A percentile compares a stretch with the other conserved stretches of the same genome.
Evolutionary conservation across 2,329 filamentous ascomycete genomes (phyloP).

Genomic region (Zymoseptoria tritici): DNA sequence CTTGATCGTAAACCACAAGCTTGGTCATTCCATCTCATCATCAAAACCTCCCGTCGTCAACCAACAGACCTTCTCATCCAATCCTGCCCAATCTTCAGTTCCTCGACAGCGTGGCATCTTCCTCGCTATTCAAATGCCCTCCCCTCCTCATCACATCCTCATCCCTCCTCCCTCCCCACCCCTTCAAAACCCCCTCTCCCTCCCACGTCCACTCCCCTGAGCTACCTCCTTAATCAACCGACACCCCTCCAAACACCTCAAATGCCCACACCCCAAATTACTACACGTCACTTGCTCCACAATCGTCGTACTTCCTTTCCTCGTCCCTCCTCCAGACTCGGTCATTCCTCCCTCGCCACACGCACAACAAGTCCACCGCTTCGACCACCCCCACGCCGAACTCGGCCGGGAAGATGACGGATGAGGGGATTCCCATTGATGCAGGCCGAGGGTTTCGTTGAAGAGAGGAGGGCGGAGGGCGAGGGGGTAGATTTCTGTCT

Average conservation of each 20-base stretch:
- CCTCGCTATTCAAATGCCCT: too few relatives aligned
- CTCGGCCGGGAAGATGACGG: slow-evolving; percentile 13
- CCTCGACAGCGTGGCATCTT: too few relatives aligned
- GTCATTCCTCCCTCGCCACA: slow-evolving; percentile 5
- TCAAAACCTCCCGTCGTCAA: too few relatives aligned
- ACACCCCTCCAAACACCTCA: slow-evolving; percentile 17
- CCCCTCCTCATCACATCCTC: too few relatives aligned
- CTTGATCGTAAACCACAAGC: too few relatives aligned
- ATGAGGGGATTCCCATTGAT: slow-evolving; percentile 15
- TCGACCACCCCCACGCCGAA: slow-evolving; percentile 14
- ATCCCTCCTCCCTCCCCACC: not conserved
- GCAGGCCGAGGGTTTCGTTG: not conserved
- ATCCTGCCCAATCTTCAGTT: too few relatives aligned
- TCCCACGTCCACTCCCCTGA: not conserved
- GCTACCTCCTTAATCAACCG: not conserved
- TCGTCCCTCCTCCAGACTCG: too few relatives aligned
- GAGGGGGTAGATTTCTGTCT: slow-evolving; percentile 2
- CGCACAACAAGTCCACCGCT: slow-evolving; percentile 25
- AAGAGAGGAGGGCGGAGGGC: slow-evolving; percentile 13
- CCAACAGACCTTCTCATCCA: too few relatives aligned
- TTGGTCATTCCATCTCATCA: too few relatives aligned
- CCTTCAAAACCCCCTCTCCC: not conserved
- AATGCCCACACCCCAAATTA: slow-evolving; percentile 21
- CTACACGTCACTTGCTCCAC: slow-evolving; percentile 25
- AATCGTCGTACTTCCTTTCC: slow-evolving; percentile 10